Percentiles rank a stretch among this genome's conserved stretches.
These are phyloP conservation scores for Pyrenophora graminea DNA, from an alignment of 2,329 filamentous ascomycete species.

Conservation along the genomic window DNA sequence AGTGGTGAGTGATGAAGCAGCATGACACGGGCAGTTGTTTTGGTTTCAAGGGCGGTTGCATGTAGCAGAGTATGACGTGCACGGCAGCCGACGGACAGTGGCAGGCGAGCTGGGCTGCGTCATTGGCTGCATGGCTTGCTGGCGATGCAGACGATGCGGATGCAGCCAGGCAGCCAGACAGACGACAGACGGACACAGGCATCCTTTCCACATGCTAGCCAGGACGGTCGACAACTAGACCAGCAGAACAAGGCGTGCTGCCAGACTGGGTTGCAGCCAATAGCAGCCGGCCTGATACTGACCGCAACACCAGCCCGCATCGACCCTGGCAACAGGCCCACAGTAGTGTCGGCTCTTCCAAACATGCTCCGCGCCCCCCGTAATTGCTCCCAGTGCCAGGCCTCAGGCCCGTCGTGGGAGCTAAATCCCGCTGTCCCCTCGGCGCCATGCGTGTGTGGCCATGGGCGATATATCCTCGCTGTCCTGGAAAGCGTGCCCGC, in stretches of 20 bases:
- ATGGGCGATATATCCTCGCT: conserved; percentile 7
- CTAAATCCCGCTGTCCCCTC: conserved; percentile 32
- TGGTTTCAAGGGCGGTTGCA: conserved; percentile 3
- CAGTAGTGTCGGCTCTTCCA: conserved; percentile 11
- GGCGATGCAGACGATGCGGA: conserved; percentile 4
- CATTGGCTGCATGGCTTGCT: conserved; percentile 12
- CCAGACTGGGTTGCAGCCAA: conserved; percentile 11
- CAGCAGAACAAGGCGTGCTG: too few species aligned
- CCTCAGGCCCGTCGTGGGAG: conserved; percentile 15
- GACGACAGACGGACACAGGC: background rate
- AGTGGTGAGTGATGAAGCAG: too few species aligned
- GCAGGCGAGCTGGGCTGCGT: conserved; percentile 16
- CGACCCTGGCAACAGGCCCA: conserved; percentile 5
- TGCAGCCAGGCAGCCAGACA: background rate
- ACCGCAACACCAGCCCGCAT: conserved; percentile 18
- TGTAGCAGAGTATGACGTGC: conserved; percentile 16
- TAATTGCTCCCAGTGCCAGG: conserved; percentile 21
- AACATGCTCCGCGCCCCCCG: conserved; percentile 23
- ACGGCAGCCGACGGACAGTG: conserved; percentile 4
- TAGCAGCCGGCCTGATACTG: conserved; percentile 17
- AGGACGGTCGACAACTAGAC: too few species aligned
- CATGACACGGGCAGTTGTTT: too few species aligned
- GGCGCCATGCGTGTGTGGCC: conserved; percentile 13
- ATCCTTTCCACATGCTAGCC: too few species aligned
- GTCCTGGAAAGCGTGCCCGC: conserved; percentile 7